A percentile compares a stretch with the other conserved stretches of the same genome.
These are phyloP conservation scores for Multifurca ochricompacta DNA, from an alignment of 768 basidiomycete genomes.

Conservation along the genomic window DNA sequence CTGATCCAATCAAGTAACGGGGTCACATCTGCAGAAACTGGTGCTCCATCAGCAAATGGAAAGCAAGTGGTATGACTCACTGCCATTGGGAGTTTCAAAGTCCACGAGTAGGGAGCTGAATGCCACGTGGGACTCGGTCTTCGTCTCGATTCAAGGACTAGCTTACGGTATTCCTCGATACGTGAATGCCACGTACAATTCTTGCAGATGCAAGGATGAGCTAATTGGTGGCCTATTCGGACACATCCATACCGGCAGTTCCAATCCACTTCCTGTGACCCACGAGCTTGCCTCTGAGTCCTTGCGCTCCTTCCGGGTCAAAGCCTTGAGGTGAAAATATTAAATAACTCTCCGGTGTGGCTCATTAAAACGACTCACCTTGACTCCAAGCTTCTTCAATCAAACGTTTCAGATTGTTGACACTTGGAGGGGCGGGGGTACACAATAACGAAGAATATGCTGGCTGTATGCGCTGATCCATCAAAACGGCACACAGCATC, in stretches of 20 bases:
- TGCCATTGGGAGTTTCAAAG: slow-evolving; percentile 44
- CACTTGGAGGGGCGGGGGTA: slow-evolving; percentile 50
- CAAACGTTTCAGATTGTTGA: slow-evolving; percentile 68
- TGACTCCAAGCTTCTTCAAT: slow-evolving; percentile 76
- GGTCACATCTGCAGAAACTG: slow-evolving; percentile 31
- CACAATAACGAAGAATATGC: slow-evolving; percentile 56
- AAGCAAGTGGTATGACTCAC: slow-evolving; percentile 27
- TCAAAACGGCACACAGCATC: slow-evolving; percentile 67
- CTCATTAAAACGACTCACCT: slow-evolving; percentile 35
- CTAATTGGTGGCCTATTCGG: neutral
- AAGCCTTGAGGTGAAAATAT: slow-evolving; percentile 41
- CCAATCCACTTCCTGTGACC: slow-evolving; percentile 74
- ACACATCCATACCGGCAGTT: slow-evolving; percentile 48
- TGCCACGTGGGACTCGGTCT: neutral
- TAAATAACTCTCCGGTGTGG: neutral
- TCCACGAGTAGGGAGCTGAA: slow-evolving; percentile 57
- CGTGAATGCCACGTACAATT: slow-evolving; percentile 72
- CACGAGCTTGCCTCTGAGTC: slow-evolving; percentile 46
- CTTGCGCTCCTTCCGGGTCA: slow-evolving; percentile 57
- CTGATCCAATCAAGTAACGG: slow-evolving; percentile 65
- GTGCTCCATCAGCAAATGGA: neutral
- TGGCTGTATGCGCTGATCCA: slow-evolving; percentile 56
- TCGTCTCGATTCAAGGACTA: neutral
- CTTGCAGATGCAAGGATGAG: slow-evolving; percentile 30
- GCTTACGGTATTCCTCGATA: slow-evolving; percentile 77